Conservation (phyloP, 495 filamentous ascomycete species). For the Lichenothelia convexa region DNA sequence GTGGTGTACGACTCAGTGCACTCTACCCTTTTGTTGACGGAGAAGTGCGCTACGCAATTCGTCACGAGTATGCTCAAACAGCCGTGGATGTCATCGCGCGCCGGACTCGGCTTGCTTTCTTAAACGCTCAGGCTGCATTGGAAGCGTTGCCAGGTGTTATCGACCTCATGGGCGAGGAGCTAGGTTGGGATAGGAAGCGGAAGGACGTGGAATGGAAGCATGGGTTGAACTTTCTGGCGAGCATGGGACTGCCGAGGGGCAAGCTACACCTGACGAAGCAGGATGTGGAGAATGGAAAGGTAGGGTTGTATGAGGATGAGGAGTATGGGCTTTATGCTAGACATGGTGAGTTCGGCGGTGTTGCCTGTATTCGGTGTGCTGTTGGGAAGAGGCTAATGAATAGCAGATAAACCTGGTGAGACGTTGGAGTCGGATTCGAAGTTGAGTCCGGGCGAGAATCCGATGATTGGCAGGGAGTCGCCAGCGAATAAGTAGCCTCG, state of each 20-base stretch:
- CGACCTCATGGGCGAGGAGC: constrained; percentile 80
- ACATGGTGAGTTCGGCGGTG: constrained; percentile 33
- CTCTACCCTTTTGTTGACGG: constrained; percentile 96
- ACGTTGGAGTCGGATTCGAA: constrained; percentile 32
- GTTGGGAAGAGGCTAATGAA: neutral
- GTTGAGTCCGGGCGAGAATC: constrained; percentile 20
- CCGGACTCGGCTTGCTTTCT: constrained; percentile 72
- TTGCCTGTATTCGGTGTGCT: neutral
- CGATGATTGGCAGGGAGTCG: constrained; percentile 21
- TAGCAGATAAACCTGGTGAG: constrained; percentile 38
- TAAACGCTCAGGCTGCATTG: constrained; percentile 89
- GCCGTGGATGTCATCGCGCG: constrained; percentile 81
- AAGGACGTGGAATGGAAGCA: constrained; percentile 79
- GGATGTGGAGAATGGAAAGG: constrained; percentile 60
- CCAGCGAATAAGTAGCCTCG: constrained; percentile 27
- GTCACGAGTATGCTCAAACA: constrained; percentile 88
- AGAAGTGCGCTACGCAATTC: constrained; percentile 76
- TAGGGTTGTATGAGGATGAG: constrained; percentile 31
- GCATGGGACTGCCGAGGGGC: constrained; percentile 71
- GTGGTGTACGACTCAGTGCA: constrained; percentile 61
- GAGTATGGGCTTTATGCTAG: constrained; percentile 60
- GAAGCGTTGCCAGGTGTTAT: constrained; percentile 79
- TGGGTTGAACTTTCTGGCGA: constrained; percentile 53
- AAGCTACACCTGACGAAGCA: constrained; percentile 51
- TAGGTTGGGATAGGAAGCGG: constrained; percentile 59